Conservation (phyloP, 306 rosid species). For the Castanopsis chinensis region DNA sequence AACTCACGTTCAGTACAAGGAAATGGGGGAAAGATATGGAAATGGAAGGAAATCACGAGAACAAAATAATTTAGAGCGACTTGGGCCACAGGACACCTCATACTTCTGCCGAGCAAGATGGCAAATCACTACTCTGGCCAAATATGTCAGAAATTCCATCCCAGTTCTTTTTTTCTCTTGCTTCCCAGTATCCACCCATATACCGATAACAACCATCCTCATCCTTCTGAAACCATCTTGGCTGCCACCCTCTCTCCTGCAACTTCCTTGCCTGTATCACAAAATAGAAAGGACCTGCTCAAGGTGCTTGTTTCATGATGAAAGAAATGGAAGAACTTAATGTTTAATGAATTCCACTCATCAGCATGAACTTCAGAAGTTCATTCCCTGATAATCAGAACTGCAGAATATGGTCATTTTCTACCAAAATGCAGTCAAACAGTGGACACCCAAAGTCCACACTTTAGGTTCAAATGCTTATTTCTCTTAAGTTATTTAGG, state of each 20-base stretch:
- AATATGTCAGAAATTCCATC: constrained; percentile 79
- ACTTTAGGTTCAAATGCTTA: neutral
- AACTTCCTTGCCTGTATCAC: constrained; percentile 81
- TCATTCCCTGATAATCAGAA: neutral
- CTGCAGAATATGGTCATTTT: neutral
- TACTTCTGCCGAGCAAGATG: constrained; percentile 65
- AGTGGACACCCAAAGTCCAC: neutral
- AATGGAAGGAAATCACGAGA: neutral
- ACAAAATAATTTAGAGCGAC: constrained; percentile 18
- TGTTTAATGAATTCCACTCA: constrained; percentile 1
- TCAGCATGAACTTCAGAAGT: neutral
- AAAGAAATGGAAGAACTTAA: neutral
- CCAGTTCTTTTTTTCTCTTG: constrained; percentile 73
- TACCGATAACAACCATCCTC: constrained; percentile 89
- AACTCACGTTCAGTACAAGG: constrained; percentile 26
- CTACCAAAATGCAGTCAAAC: neutral
- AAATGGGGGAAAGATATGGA: neutral
- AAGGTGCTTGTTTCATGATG: constrained; percentile 1
- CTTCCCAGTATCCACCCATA: constrained; percentile 91
- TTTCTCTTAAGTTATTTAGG: neutral
- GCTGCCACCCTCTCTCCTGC: constrained; percentile 99
- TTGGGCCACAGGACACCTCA: constrained; percentile 1
- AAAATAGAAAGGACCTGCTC: constrained; percentile 10
- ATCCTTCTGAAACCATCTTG: constrained; percentile 86
- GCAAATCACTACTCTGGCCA: constrained; percentile 64